Evolutionary conservation across 257 asterid species (phyloP), one percentile per base, ranked within the genome.

Genomic region (Dorcoceras hygrometricum): DNA sequence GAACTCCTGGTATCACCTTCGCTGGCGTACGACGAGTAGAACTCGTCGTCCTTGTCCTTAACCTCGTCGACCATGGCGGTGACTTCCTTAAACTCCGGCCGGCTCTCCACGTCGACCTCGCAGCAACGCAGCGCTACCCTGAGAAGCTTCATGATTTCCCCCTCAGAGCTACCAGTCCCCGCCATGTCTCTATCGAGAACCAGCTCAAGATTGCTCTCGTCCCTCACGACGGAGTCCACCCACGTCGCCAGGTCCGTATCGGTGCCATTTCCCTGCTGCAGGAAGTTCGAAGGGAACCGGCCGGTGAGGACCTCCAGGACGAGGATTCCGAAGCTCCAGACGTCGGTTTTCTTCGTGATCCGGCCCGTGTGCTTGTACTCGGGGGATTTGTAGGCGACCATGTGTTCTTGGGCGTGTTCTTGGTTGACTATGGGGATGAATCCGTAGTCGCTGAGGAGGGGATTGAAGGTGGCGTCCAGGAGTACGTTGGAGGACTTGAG

Each of bases 401-500:
- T 83, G 82, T 85, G 86, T 1, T 81, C 81, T n/a, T 79, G 85
- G 0, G 96, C 99, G 62, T 90, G 87, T 50, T 90, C 95, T 39
- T 70, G 80, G 48, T 90, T 93, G 16, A 86, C 95, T 1, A 94
- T 78, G 4, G 99, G 97, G 28, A 89, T 78, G n/a, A 94, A 73
- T 0, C 84, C 95, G 57, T 94, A 88, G 83, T 94, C 98, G 6
- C 80, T 72, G 55, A 94, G 93, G 59, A 89, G 50, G 16, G 99
- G 89, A 20, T 74, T 78, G 46, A 25, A 77, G 43, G 77, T 16
- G 16, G 69, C 65, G 26, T 81, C 82, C 14, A 94, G 93, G 53
- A 94, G 85, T 3, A 94, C 96, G 74, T 94, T 94, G 22, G 99
- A 87, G 20, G 99, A 84, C 56, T 94, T 94, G 0, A 94, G 84